Evolutionary conservation across 192 early-diverging fungal genomes (phyloP), one percentile per base, ranked within the genome.

Genomic region (Dimargaris cristalligena): DNA sequence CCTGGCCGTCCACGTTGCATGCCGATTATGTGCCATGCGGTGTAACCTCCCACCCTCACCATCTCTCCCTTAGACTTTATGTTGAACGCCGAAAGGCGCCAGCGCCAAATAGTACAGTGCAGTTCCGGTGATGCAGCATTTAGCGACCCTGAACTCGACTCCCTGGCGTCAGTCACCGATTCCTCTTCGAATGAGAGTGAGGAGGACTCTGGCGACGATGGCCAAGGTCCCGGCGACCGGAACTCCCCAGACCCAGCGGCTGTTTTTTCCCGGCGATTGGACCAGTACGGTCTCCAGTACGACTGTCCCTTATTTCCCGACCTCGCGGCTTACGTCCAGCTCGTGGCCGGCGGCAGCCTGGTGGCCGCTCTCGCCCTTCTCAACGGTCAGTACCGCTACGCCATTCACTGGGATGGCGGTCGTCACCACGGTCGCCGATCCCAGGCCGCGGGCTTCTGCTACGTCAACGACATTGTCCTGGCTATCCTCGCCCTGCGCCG

Each of bases 401-500:
- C 68, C 20, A 85, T 99, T 35, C 93, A 99, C 69, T 99, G 96
- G 96, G 90, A 88, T 25, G 96, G 96, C 62, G 96, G 96, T 14
- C 74, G 97, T 29, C 92, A 99, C 62, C 88, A 87, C 23, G 86
- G 88, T 58, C 81, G 16, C 38, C 16, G 16, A 41, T 6, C 38
- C 38, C 88, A 90, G 58, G 96, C 96, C 1, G 81, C 86, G 45
- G 96, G 96, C 3, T 99, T 97, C 66, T 99, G 96, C 67, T 99
- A 93, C 66, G 88, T 98, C 14, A 99, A 99, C 65, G 96, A 99
- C 63, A 91, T 95, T 63, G 92, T 95, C 3, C 73, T 99, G 2
- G 92, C 87, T 4, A 95, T 91, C 33, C 79, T 95, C 41, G 84
- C 86, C 57, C 75, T 99, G 31, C 73, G 67, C 58, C 80, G 74